phyloP scores from a whole-genome alignment of 345 rosid genomes.

The Boechera divaricarpa region DNA sequence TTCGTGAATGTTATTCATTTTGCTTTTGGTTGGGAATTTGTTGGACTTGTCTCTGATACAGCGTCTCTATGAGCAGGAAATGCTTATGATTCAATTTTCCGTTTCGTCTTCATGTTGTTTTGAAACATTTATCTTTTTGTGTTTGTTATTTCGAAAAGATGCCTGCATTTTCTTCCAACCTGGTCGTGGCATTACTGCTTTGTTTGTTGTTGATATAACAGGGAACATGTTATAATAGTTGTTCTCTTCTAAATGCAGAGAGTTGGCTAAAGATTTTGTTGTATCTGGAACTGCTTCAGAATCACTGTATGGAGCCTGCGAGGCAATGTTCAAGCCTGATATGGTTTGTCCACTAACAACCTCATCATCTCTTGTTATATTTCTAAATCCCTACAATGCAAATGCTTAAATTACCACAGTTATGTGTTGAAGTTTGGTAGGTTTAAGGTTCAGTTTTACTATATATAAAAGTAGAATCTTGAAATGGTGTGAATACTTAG shows the following conservation, averaged over 20 bases:
- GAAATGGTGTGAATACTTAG: not conserved
- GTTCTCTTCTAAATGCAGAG: constrained; percentile 54
- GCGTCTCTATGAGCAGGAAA: constrained; percentile 6
- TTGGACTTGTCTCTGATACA: not conserved
- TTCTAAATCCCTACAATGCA: not conserved
- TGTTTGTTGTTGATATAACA: not conserved
- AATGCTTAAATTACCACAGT: not conserved
- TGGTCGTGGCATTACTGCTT: not conserved
- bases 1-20: not conserved
- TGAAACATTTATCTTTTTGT: not conserved
- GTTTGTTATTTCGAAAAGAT: not conserved
- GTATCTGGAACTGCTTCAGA: constrained; percentile 96
- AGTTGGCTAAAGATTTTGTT: constrained; percentile 94
- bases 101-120: not conserved
- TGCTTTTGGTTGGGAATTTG: not conserved
- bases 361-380: not conserved
- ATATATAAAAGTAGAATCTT: not conserved
- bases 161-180: not conserved
- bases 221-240: not conserved
- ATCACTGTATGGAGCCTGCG: constrained; percentile 96
- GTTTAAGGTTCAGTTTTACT: not conserved
- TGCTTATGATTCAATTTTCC: not conserved
- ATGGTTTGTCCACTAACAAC: constrained; percentile 64
- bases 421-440: not conserved
- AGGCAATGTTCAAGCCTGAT: constrained; percentile 89